Base-by-base conservation (phyloP, 306 rosid species). In the Urtica urens region DNA sequence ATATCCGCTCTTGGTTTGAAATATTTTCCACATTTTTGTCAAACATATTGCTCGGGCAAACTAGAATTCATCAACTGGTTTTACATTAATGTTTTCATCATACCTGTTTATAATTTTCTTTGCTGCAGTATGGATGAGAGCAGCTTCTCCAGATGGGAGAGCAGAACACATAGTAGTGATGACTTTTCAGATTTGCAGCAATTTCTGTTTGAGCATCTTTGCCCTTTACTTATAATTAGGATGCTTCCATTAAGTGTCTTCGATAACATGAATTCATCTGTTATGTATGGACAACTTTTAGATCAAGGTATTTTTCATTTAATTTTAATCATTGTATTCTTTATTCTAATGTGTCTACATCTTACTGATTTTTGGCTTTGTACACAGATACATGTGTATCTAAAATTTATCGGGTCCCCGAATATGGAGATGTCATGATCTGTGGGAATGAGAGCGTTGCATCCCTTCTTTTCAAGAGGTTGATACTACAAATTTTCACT, bases 231-330 rank as follows among this genome's bases (percentile, higher is more conserved):
- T 22, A 67, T 90, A 28, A 64, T 81, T 60, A 78, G 81, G 80
- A 81, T 84, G 88, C 93, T 90, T 66, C 95, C 97, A 20, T 55
- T 90, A 67, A 75, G 75, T 72, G 66, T 69, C 52, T 90, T 84
- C 72, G 54, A 72, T 73, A 79, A 81, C 66, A 81, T 66, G 47
- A 62, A 68, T 57, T 77, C 81, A 49, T 66, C 80, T 25, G 18
- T 60, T 59, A 68, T 84, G 77, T 90, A 90, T 57, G 82, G 76
- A 46, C 72, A 66, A 33, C 65, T 75, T 49, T 57, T 64, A 58
- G 42, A 59, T 47, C 78, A 70, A 71, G 70, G 53, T 56, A 55
- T 43, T 43, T 16, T 63, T 52, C 64, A 37, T 33, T 75, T 35
- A 71, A 42, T 5, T 58, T 38, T 53, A 21, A 11, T 43, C 13